Evolutionary conservation across 1,284 basidiomycete genomes (phyloP), one percentile per base, ranked within the genome.

Genomic region (Xerocomus alliaceus): DNA sequence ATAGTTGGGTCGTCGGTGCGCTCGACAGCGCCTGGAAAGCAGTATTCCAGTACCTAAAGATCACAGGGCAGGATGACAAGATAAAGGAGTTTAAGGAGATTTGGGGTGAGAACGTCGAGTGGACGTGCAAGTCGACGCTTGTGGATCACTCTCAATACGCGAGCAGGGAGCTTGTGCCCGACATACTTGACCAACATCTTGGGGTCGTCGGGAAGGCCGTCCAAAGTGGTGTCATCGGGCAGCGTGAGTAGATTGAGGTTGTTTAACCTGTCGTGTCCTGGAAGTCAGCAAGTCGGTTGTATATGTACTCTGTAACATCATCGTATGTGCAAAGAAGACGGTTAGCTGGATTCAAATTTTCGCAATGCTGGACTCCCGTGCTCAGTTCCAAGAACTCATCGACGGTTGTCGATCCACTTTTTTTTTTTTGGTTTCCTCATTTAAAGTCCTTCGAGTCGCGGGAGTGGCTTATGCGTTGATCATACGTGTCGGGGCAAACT

Each of bases 51-150:
- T 74, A 73, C 32, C 64, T 74, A 24, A 59, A 54, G 20, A 18
- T 64, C 5, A 68, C 63, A 0, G 41, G 35, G 0, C 68, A 74
- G 24, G 18, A 37, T 0, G 44, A 60, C 1, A 62, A 64, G 53
- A 63, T 63, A 0, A 22, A 39, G 1, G 29, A n/a, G n/a, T 64
- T 74, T 60, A 59, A 42, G 32, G n/a, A 2, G 32, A 18, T 63
- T 0, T 71, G 72, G 71, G 68, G 70, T 1, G 56, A 49, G 31
- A 74, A 60, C 22, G 2, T 13, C 13, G 70, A 71, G n/a, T 74
- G 71, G 66, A 24, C 12, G 2, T 48, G 47, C 18, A 11, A 41
- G 24, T 58, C 58, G 2, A 20, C 49, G 22, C 20, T 52, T 8
- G 26, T 52, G 11, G 50, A 41, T n/a, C 18, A 15, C 11, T 28